Evolutionary conservation across 352 stramenopile genomes (phyloP).

Genomic region (Globisporangium ultimum): DNA sequence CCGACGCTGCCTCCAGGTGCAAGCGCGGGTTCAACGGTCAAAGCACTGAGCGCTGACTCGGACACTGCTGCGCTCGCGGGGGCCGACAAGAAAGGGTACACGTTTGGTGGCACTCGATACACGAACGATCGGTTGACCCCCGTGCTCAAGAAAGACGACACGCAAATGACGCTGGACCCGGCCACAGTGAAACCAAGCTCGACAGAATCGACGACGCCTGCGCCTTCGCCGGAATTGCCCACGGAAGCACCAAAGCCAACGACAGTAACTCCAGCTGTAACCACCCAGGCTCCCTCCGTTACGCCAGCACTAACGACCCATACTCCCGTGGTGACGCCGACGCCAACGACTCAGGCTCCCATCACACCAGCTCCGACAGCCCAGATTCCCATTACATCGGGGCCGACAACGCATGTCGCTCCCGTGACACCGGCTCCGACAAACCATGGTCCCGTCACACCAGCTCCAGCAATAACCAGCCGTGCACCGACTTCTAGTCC

Average conservation of each 20-base stretch:
- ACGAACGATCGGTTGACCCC: slow-evolving; percentile 10
- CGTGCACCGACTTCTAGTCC: no score
- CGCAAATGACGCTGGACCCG: background rate
- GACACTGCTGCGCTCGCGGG: background rate
- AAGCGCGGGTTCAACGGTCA: slow-evolving; percentile 2
- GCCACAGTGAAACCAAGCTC: background rate
- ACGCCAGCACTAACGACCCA: no score
- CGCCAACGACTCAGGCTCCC: no score
- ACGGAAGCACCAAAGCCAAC: background rate
- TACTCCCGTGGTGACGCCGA: no score
- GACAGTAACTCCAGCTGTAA: no score
- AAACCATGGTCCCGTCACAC: no score
- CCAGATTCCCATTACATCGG: no score
- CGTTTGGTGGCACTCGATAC: slow-evolving; percentile 10
- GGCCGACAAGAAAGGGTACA: slow-evolving; percentile 8
- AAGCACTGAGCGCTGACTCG: background rate
- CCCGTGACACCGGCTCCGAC: no score
- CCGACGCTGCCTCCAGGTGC: slow-evolving; percentile 4
- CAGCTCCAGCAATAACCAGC: no score
- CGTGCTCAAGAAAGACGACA: slow-evolving; percentile 7
- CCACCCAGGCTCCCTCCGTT: no score
- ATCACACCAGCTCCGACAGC: no score
- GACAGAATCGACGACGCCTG: background rate
- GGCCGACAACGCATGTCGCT: no score
- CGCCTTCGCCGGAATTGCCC: background rate